Base-by-base conservation (phyloP, 306 rosid genomes). In the Adenanthera pavonina region DNA sequence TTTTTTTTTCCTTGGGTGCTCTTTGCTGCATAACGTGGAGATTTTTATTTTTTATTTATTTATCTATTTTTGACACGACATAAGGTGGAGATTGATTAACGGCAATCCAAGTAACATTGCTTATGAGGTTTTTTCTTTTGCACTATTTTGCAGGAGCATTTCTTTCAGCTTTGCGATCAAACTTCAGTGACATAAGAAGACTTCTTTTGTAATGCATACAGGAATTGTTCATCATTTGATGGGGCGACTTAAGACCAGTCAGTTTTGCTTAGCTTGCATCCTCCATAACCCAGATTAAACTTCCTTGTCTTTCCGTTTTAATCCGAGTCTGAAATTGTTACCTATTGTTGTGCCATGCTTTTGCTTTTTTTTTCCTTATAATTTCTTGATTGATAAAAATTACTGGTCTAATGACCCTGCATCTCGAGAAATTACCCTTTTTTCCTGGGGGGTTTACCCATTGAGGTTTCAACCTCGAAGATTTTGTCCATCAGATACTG, bases 161-260 rank as follows among this genome's bases (percentile, higher is more conserved):
- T 85, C 83, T 95, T 83, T 88, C 98, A 40, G 95, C 92, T 53
- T 78, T 95, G 80, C 72, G 76, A 52, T 87, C 96, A 75, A 93
- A 93, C 90, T 95, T 95, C 91, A 86, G 90, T 74, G 97, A 92
- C 64, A 92, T 92, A 80, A 91, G 85, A 71, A 86, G 99, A 77
- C 98, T 95, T 84, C 89, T 95, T 82, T 78, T 95, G 79, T 95
- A 88, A 87, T 70, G 66, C 84, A 78, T 19, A 9, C 43, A 53
- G 35, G 80, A 64, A 43, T 11, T n/a, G 77, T 70, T 72, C 72
- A 2, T 47, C 75, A 36, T 69, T 81, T 85, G 78, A 77, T 78
- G 67, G 84, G 79, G 75, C 56, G 81, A 72, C 69, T 68, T 74
- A 60, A 52, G 67, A 75, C 84, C 80, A 77, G 61, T 82, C 73